Percentiles rank a stretch among this genome's conserved stretches.
Conservation (phyloP, 495 filamentous ascomycete species). For the Echria macrotheca region DNA sequence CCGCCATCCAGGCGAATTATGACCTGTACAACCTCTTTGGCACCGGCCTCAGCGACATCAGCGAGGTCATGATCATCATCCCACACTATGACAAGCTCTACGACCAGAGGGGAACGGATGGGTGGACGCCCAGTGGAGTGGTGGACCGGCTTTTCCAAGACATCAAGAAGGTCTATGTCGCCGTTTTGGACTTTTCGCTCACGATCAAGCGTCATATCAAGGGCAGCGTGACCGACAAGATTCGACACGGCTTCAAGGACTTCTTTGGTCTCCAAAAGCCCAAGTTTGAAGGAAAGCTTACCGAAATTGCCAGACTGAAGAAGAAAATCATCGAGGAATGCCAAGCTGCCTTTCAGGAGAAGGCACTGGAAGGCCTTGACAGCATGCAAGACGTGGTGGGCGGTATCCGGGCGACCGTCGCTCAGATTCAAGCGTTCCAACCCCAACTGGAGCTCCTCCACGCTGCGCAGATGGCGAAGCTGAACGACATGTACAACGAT, state of each 20-base stretch:
- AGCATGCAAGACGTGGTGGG: conserved; percentile 12
- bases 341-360: conserved; percentile 26
- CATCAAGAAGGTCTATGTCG: conserved; percentile 16
- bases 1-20: conserved; percentile 27
- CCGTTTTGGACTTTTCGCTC: conserved; percentile 23
- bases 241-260: conserved; percentile 27
- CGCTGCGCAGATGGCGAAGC: no score
- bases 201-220: conserved; percentile 23
- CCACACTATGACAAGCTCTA: conserved; percentile 26
- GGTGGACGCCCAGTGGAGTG: conserved; percentile 20
- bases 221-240: conserved; percentile 13
- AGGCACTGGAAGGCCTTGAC: conserved; percentile 18
- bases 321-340: conserved; percentile 25
- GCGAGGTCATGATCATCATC: conserved; percentile 28
- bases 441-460: no score
- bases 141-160: conserved; percentile 28
- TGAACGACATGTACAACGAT: no score
- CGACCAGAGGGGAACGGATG: conserved; percentile 17
- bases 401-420: conserved; percentile 15
- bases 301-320: conserved; percentile 16
- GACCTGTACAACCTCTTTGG: conserved; percentile 29
- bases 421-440: conserved; percentile 17
- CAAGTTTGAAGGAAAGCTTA: conserved; percentile 23
- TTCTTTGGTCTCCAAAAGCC: conserved; percentile 21
- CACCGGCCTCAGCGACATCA: conserved; percentile 23